A percentile compares a stretch with the other conserved stretches of the same genome.
These are phyloP conservation scores for Umbelopsis sp. DNA, from an alignment of 192 early-diverging fungal genomes.

Conservation along the genomic window DNA sequence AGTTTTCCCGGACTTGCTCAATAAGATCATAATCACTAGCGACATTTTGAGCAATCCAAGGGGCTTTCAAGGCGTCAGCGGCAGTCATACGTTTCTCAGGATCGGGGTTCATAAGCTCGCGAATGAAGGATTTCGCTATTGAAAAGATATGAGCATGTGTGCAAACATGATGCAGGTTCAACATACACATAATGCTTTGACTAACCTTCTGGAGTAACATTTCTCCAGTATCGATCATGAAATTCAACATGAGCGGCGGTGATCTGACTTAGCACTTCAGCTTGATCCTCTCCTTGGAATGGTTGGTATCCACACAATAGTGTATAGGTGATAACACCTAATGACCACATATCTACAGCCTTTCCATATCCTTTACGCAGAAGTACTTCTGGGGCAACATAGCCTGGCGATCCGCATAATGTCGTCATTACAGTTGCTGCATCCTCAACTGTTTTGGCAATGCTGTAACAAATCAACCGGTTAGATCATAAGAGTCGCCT, in stretches of 20 bases:
- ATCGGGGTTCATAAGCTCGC: slow-evolving; percentile 61
- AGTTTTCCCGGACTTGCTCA: slow-evolving; percentile 80
- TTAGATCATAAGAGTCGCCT: neutral
- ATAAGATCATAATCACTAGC: slow-evolving; percentile 55
- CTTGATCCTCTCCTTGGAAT: slow-evolving; percentile 66
- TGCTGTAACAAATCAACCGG: slow-evolving; percentile 36
- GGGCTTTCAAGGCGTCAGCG: slow-evolving; percentile 76
- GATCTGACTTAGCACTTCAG: slow-evolving; percentile 60
- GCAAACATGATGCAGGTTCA: neutral
- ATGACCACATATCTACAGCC: slow-evolving; percentile 89
- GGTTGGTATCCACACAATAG: slow-evolving; percentile 85
- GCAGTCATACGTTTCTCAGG: slow-evolving; percentile 77
- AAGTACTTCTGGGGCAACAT: slow-evolving; percentile 88
- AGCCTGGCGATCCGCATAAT: slow-evolving; percentile 87
- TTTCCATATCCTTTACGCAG: slow-evolving; percentile 82
- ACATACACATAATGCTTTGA: slow-evolving; percentile 19
- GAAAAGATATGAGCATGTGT: neutral
- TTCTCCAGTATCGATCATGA: slow-evolving; percentile 75
- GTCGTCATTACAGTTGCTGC: slow-evolving; percentile 73
- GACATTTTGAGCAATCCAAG: slow-evolving; percentile 68
- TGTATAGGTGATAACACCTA: slow-evolving; percentile 85
- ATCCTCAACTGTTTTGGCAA: slow-evolving; percentile 65
- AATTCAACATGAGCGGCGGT: slow-evolving; percentile 69
- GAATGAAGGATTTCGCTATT: slow-evolving; percentile 75
- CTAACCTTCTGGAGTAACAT: slow-evolving; percentile 80